These are phyloP conservation scores for Nyctanthes arbortristis DNA, from an alignment of 257 asterid genomes.

Conservation along the genomic window DNA sequence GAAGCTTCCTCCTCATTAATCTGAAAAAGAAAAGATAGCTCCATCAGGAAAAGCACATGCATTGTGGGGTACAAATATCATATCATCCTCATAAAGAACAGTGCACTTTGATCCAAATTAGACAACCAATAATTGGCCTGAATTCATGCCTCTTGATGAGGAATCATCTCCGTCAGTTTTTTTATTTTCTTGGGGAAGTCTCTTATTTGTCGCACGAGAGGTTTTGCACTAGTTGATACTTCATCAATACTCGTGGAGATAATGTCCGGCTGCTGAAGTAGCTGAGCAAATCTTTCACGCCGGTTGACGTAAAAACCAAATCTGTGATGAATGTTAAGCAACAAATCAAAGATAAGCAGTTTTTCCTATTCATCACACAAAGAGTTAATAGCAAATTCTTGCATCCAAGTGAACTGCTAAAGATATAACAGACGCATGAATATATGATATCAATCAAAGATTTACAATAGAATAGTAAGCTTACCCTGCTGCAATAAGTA, in stretches of 20 bases:
- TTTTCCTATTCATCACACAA: conserved; percentile 19
- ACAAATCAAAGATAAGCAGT: conserved; percentile 25
- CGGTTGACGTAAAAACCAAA: conserved; percentile 59
- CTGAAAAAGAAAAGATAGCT: conserved; percentile 38
- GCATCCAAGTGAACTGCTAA: conserved; percentile 15
- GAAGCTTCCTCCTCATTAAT: conserved; percentile 98
- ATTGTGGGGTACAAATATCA: background rate
- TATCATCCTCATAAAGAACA: conserved; percentile 13
- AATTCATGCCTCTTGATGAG: conserved; percentile 88
- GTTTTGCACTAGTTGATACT: conserved; percentile 75
- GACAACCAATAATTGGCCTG: conserved; percentile 2
- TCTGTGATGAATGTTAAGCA: conserved; percentile 48
- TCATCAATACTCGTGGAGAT: conserved; percentile 78
- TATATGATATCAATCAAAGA: conserved; percentile 11
- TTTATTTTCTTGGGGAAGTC: conserved; percentile 67
- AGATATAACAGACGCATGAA: conserved; percentile 11
- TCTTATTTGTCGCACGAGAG: conserved; percentile 70
- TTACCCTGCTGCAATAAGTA: conserved; percentile 94
- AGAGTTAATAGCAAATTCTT: conserved; percentile 15
- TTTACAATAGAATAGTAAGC: conserved; percentile 25
- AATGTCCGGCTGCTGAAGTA: conserved; percentile 70
- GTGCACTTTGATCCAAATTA: conserved; percentile 10
- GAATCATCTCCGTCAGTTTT: conserved; percentile 77
- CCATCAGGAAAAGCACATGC: conserved; percentile 18
- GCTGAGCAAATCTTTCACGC: conserved; percentile 50